phyloP scores from a whole-genome alignment of 2,329 filamentous ascomycete species.

The Botryotinia calthae region DNA sequence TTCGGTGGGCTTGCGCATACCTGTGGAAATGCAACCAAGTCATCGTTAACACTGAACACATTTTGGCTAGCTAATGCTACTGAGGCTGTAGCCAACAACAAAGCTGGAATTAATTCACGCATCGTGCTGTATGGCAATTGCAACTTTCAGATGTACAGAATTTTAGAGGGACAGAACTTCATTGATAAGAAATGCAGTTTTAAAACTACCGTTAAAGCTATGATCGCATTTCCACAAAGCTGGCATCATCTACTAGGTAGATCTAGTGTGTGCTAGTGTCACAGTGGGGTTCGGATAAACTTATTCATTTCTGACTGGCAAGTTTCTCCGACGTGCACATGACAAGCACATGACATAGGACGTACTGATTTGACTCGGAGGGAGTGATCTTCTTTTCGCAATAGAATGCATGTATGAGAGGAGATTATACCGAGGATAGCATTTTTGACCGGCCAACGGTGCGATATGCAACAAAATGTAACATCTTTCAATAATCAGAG shows the following conservation, averaged over 20 bases:
- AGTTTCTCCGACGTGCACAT: background rate
- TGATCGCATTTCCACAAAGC: constrained; percentile 17
- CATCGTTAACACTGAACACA: constrained; percentile 69
- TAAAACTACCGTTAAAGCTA: background rate
- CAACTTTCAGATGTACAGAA: constrained; percentile 13
- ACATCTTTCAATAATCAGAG: background rate
- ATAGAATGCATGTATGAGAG: background rate
- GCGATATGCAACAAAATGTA: constrained; percentile 15
- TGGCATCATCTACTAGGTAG: constrained; percentile 16
- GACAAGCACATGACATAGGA: background rate
- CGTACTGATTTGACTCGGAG: background rate
- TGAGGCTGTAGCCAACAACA: constrained; percentile 34
- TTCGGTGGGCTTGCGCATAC: constrained; percentile 41
- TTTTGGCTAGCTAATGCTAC: constrained; percentile 52
- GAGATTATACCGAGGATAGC: background rate
- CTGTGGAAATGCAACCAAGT: constrained; percentile 69
- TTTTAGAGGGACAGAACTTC: background rate
- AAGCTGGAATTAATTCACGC: constrained; percentile 33
- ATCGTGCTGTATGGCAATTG: constrained; percentile 38
- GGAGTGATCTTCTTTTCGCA: background rate
- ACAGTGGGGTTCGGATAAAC: background rate
- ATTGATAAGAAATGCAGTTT: constrained; percentile 14
- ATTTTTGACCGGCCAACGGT: constrained; percentile 15
- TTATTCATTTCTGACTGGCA: background rate
- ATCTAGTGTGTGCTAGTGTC: background rate